Evolutionary conservation across 225 moss, liverwort and hornwort species (phyloP).

Genomic region (Physcomitrellopsis africana): DNA sequence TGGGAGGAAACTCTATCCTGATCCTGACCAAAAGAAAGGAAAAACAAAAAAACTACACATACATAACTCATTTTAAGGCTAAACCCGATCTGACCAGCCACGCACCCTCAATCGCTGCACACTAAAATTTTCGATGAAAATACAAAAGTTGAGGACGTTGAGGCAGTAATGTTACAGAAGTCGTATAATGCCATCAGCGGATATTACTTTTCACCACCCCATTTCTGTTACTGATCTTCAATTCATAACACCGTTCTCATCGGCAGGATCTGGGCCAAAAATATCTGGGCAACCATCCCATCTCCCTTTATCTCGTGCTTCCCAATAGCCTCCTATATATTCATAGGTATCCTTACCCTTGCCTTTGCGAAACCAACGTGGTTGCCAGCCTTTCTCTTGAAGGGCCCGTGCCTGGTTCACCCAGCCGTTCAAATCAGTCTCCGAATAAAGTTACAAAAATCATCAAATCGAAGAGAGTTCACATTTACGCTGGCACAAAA

Average conservation of each 20-base stretch:
- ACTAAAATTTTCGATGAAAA: slow-evolving; percentile 28
- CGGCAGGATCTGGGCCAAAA: slow-evolving; percentile 57
- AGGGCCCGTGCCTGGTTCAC: slow-evolving; percentile 73
- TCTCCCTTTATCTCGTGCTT: slow-evolving; percentile 79
- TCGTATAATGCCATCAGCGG: slow-evolving; percentile 31
- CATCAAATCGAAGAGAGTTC: neutral
- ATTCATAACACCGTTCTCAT: slow-evolving; percentile 36
- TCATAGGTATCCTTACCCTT: slow-evolving; percentile 88
- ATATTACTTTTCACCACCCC: slow-evolving; percentile 33
- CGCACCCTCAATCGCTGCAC: slow-evolving; percentile 39
- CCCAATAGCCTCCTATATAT: slow-evolving; percentile 95
- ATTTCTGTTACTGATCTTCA: slow-evolving; percentile 30
- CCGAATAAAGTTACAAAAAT: slow-evolving; percentile 14
- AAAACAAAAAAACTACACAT: slow-evolving; percentile 16
- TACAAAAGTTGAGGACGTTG: slow-evolving; percentile 39
- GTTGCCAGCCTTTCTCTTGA: slow-evolving; percentile 99
- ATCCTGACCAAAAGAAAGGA: slow-evolving; percentile 27
- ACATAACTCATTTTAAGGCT: slow-evolving; percentile 40
- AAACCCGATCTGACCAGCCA: slow-evolving; percentile 40
- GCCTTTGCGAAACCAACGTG: slow-evolving; percentile 91
- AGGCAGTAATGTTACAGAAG: slow-evolving; percentile 51
- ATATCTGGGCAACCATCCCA: slow-evolving; percentile 93
- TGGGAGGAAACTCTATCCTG: slow-evolving; percentile 35
- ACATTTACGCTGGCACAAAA: slow-evolving; percentile 5
- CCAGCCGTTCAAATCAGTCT: slow-evolving; percentile 24